Base-by-base conservation (phyloP, 75 land plant genomes). In the Cunninghamia lanceolata region DNA sequence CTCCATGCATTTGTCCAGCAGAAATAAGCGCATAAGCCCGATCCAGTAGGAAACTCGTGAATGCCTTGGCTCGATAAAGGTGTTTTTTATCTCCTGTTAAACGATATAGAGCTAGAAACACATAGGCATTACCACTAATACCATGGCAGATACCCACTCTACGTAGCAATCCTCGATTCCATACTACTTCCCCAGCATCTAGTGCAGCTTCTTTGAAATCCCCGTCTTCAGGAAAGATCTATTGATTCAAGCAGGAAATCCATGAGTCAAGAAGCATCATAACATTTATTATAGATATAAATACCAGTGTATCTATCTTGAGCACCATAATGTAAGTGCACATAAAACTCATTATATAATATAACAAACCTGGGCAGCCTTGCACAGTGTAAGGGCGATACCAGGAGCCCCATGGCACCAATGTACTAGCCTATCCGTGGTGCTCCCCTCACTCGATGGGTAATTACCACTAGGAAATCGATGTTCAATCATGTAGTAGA, bases 341-440 rank as follows among this genome's bases (percentile, higher is more conserved):
- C 13, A 73, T 73, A 73, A 25, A 40, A 25, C 3, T 80, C 43
- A 0, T 80, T 80, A 54, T 36, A 47, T 63, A 7, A n/a, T 30
- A 35, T 25, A 63, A 74, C 87, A 34, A 86, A 97, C 98, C 94
- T 98, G 85, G 83, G 92, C 92, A 88, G 99, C 99, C 88, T 95
- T 96, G 42, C 91, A 89, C 25, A 98, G 92, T 30, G 99, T 95
- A 74, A 98, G 92, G 40, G 92, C 90, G 82, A 98, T 89, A 21
- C 99, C 99, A 66, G 99, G 96, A 47, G 99, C 97, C 70, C 99
- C 99, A 92, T 96, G 97, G 82, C 99, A 98, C 99, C 99, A 98
- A 86, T 98, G 99, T 19, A 98, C 97, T 13, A 96, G 92, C 28
- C 91, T 89, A 83, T 98, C 97, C 21, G 87, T 74, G 30, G 88